These are phyloP conservation scores for Rosa multiflora DNA, from an alignment of 306 rosid species.

Conservation along the genomic window DNA sequence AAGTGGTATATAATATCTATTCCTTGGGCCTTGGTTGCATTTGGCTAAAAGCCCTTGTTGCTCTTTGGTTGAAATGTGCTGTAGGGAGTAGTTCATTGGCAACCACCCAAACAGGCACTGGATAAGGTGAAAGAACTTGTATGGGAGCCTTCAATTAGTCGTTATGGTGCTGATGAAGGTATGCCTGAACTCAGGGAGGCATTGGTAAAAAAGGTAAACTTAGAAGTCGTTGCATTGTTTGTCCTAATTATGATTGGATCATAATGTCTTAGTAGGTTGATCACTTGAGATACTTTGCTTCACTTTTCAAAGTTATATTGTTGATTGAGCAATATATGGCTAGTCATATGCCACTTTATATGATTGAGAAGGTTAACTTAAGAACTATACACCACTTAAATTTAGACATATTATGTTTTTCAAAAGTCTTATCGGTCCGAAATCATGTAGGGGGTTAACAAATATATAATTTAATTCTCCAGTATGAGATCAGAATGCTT, in stretches of 20 bases:
- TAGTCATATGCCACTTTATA: neutral
- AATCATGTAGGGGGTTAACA: neutral
- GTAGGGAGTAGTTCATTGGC: constrained; percentile 97
- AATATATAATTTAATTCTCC: neutral
- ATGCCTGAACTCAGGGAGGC: constrained; percentile 85
- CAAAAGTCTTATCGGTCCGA: neutral
- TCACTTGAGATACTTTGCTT: neutral
- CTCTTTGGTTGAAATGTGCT: constrained; percentile 24
- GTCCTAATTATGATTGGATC: neutral
- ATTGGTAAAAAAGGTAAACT: constrained; percentile 55
- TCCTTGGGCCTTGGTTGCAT: neutral
- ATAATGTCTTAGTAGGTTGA: neutral
- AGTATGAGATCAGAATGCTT: neutral
- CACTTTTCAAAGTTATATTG: neutral
- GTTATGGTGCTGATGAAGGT: constrained; percentile 94
- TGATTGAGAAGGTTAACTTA: neutral
- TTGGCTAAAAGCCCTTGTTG: constrained; percentile 6
- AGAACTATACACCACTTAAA: neutral
- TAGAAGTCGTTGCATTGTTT: neutral
- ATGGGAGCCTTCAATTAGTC: constrained; percentile 76
- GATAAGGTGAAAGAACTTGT: constrained; percentile 79
- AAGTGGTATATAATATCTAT: neutral
- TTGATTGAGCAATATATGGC: neutral
- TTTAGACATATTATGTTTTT: neutral
- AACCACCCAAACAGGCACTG: constrained; percentile 84